These are phyloP conservation scores for Penicillium crystallinum DNA, from an alignment of 495 filamentous ascomycete genomes.

Conservation along the genomic window DNA sequence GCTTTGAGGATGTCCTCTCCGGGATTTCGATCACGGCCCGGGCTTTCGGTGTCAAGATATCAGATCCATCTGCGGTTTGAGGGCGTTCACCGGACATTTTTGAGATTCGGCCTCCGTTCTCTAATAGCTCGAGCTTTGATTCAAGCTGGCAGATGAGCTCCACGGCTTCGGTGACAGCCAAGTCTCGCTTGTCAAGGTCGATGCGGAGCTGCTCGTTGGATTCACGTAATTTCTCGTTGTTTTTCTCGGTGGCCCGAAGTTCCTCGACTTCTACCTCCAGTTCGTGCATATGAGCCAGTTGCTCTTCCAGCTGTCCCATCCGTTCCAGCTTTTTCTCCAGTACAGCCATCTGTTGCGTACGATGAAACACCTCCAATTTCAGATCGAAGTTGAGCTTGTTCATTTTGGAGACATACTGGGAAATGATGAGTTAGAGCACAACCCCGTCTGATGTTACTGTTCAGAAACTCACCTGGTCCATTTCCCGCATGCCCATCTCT, in stretches of 20 bases:
- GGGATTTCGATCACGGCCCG: conserved; percentile 33
- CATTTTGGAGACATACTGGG: conserved; percentile 54
- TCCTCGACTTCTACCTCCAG: conserved; percentile 60
- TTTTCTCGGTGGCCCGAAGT: conserved; percentile 52
- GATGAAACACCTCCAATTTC: conserved; percentile 77
- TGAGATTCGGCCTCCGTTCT: conserved; percentile 18
- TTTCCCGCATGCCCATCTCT: conserved; percentile 49
- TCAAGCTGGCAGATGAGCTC: conserved; percentile 73
- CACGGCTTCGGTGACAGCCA: conserved; percentile 77
- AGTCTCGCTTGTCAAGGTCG: conserved; percentile 71
- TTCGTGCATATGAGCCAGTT: conserved; percentile 60
- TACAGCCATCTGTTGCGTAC: conserved; percentile 55
- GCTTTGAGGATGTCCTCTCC: conserved; percentile 36
- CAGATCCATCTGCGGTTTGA: conserved; percentile 19
- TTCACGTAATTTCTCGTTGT: conserved; percentile 38
- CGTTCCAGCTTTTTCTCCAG: conserved; percentile 66
- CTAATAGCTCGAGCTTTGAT: conserved; percentile 55
- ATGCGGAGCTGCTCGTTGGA: conserved; percentile 62
- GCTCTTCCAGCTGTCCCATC: conserved; percentile 60
- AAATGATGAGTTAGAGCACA: conserved; percentile 5
- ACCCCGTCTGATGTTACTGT: neutral
- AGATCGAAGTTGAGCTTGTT: conserved; percentile 88
- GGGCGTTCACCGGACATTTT: conserved; percentile 24
- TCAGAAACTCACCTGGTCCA: conserved; percentile 38
- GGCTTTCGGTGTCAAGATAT: conserved; percentile 25